Conservation (phyloP, 768 basidiomycete genomes). For the Suillus brevipes region DNA sequence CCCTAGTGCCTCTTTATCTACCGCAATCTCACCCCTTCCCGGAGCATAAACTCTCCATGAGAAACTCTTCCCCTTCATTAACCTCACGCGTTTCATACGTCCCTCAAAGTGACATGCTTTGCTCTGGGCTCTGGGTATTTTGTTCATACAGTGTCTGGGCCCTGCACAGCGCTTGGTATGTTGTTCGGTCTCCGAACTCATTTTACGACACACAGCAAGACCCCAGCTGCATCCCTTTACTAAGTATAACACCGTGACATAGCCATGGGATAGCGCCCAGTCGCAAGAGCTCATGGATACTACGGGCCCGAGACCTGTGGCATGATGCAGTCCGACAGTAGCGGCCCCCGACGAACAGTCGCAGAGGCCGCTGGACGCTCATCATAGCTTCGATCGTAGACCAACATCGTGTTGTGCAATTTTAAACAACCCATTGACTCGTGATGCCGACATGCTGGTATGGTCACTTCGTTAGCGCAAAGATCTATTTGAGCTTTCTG, state of each 20-base stretch:
- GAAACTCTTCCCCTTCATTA: neutral
- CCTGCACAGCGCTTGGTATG: neutral
- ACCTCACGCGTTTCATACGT: neutral
- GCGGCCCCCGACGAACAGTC: neutral
- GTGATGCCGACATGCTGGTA: neutral
- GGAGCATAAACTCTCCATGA: neutral
- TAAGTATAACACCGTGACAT: neutral
- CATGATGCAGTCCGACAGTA: neutral
- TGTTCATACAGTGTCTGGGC: neutral
- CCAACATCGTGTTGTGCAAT: neutral
- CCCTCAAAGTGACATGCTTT: neutral
- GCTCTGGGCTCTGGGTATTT: neutral
- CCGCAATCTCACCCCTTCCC: neutral
- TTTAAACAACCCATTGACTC: neutral
- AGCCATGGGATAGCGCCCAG: neutral
- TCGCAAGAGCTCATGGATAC: neutral
- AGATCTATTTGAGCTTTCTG: neutral
- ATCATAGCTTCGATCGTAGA: neutral
- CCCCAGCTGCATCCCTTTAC: neutral
- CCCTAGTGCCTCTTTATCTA: neutral
- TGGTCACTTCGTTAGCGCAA: neutral
- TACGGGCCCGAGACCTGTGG: neutral
- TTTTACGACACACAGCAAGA: neutral
- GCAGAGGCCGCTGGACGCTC: neutral
- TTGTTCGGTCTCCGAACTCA: neutral